A percentile compares a stretch with the other conserved stretches of the same genome.
These are phyloP conservation scores for Galerina sulciceps DNA, from an alignment of 768 basidiomycete species.

Conservation along the genomic window DNA sequence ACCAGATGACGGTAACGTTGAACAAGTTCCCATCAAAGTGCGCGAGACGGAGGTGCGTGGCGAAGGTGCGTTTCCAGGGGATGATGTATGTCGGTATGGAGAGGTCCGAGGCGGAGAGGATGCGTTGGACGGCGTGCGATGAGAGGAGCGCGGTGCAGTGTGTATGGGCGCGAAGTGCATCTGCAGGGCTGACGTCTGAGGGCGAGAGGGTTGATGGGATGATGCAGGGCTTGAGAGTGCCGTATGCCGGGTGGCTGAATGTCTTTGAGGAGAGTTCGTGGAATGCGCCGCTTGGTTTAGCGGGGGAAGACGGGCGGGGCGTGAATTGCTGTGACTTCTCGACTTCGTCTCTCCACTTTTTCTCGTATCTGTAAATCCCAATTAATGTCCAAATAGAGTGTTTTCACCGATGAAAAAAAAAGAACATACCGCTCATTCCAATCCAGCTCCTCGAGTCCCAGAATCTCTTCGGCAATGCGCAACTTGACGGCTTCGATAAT, in stretches of 20 bases:
- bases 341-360: constrained; percentile 23
- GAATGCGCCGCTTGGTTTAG: constrained; percentile 25
- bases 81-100: constrained; percentile 37
- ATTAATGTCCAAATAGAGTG: neutral
- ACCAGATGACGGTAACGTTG: constrained; percentile 42
- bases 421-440: constrained; percentile 39
- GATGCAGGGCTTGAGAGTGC: constrained; percentile 36
- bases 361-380: constrained; percentile 27
- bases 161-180: neutral
- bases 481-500: constrained; percentile 41
- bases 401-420: neutral
- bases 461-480: constrained; percentile 40
- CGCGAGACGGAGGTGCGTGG: constrained; percentile 39
- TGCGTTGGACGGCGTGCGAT: constrained; percentile 30
- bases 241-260: constrained; percentile 41
- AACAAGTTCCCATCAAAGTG: constrained; percentile 43
- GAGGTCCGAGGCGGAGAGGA: constrained; percentile 29
- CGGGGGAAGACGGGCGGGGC: constrained; percentile 28
- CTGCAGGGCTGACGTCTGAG: neutral
- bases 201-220: constrained; percentile 21
- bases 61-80: constrained; percentile 36
- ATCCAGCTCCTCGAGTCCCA: constrained; percentile 36
- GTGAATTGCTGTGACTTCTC: constrained; percentile 22
- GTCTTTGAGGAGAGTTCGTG: constrained; percentile 25
- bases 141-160: constrained; percentile 26